Conservation (phyloP, 2,329 filamentous ascomycete genomes). For the Aspergillus fischeri region DNA sequence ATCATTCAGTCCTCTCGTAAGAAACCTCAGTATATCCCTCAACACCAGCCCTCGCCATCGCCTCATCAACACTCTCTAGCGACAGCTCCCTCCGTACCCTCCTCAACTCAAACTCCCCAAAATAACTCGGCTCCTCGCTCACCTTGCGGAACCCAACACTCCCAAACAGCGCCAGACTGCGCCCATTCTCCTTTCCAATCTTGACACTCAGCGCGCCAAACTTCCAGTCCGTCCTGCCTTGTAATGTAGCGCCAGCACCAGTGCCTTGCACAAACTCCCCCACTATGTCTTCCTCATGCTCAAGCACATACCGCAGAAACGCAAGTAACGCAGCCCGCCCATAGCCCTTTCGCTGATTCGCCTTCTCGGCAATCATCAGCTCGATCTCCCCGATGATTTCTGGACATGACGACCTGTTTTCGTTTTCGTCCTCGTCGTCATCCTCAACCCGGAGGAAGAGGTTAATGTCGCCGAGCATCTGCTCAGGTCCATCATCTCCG, state of each 20-base stretch:
- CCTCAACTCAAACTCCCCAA: slow-evolving; percentile 63
- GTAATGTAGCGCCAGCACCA: slow-evolving; percentile 8
- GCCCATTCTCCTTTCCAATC: slow-evolving; percentile 54
- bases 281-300: slow-evolving; percentile 53
- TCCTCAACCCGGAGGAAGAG: slow-evolving; percentile 68
- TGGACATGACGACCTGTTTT: neutral
- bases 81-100: slow-evolving; percentile 25
- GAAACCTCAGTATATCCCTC: slow-evolving; percentile 34
- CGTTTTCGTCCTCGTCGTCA: slow-evolving; percentile 52
- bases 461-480: slow-evolving; percentile 73
- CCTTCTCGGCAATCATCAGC: slow-evolving; percentile 16
- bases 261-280: slow-evolving; percentile 46
- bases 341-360: slow-evolving; percentile 58
- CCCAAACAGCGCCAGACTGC: slow-evolving; percentile 59
- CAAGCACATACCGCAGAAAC: slow-evolving; percentile 66
- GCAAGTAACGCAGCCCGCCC: slow-evolving; percentile 62
- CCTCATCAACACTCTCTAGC: slow-evolving; percentile 19
- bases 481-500: slow-evolving; percentile 50
- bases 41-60: slow-evolving; percentile 31
- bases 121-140: slow-evolving; percentile 55
- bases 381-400: slow-evolving; percentile 25
- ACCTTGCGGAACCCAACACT: slow-evolving; percentile 54
- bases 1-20: slow-evolving; percentile 25
- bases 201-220: slow-evolving; percentile 55
- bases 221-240: slow-evolving; percentile 7